Conservation (phyloP, 1,284 basidiomycete genomes). For the Malassezia pachydermatis region DNA sequence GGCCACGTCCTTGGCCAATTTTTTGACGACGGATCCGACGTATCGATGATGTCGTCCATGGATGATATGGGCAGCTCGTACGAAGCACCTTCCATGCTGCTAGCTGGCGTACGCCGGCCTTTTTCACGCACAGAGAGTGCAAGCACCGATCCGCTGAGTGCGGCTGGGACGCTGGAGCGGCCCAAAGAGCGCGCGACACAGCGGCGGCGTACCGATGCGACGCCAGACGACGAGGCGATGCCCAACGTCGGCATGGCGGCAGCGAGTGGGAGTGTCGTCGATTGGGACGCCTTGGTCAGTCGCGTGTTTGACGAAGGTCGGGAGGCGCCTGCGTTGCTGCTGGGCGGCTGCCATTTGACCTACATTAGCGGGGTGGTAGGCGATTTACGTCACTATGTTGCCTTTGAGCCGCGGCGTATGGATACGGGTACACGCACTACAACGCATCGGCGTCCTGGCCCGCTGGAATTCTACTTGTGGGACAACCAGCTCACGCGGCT, state of each 20-base stretch:
- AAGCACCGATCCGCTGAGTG: conserved; percentile 21
- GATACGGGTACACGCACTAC: neutral
- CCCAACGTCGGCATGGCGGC: neutral
- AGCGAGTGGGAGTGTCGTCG: neutral
- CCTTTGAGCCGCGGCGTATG: conserved; percentile 18
- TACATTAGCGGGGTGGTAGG: conserved; percentile 20
- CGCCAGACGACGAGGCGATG: conserved; percentile 2
- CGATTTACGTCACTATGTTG: conserved; percentile 25
- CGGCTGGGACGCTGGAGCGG: conserved; percentile 1
- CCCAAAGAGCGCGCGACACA: neutral
- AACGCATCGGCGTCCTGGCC: neutral
- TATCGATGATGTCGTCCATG: neutral
- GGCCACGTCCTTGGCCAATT: conserved; percentile 13
- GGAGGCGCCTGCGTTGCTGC: conserved; percentile 13
- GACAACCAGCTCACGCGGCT: conserved; percentile 33
- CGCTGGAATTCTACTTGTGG: conserved; percentile 20
- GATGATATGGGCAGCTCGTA: conserved; percentile 12
- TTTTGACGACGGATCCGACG: conserved; percentile 13
- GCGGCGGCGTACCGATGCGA: conserved; percentile 12
- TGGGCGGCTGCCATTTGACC: conserved; percentile 13
- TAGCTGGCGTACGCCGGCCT: neutral
- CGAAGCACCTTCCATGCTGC: conserved; percentile 2
- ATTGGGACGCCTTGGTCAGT: conserved; percentile 15
- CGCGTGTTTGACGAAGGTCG: conserved; percentile 19
- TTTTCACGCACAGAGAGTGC: conserved; percentile 20